Percentiles rank a stretch among this genome's conserved stretches.
phyloP scores from a whole-genome alignment of 2,329 filamentous ascomycete genomes.

The Nothophoma quercina region DNA sequence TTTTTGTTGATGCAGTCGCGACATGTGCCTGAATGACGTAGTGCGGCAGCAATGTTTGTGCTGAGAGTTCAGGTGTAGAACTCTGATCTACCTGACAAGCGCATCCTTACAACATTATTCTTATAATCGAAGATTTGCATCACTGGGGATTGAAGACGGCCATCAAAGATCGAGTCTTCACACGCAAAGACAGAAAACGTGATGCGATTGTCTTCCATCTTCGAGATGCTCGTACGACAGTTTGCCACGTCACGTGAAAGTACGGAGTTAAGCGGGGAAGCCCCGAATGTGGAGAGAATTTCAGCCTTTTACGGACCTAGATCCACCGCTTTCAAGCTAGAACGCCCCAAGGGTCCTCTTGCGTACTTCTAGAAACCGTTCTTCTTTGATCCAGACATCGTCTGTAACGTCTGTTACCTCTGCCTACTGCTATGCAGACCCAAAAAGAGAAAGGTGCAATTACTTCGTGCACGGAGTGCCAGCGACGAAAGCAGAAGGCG shows the following conservation, averaged over 20 bases:
- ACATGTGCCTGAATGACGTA: background rate
- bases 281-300: constrained; percentile 5
- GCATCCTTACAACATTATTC: background rate
- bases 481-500: constrained; percentile 61
- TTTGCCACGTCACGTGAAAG: constrained; percentile 11
- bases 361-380: background rate
- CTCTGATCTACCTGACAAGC: background rate
- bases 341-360: background rate
- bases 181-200: background rate
- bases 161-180: background rate
- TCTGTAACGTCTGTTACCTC: background rate
- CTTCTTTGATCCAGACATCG: background rate
- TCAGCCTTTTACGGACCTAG: background rate
- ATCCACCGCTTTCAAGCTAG: constrained; percentile 3
- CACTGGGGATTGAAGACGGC: background rate
- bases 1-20: background rate
- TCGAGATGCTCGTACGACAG: background rate
- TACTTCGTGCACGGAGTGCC: constrained; percentile 57
- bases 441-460: constrained; percentile 35
- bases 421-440: constrained; percentile 25
- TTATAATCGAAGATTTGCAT: background rate
- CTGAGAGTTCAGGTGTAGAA: background rate
- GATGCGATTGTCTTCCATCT: background rate
- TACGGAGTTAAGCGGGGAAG: background rate
- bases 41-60: background rate